Evolutionary conservation across 1,284 basidiomycete species (phyloP).

Genomic region (Ceratobasidium theobromae): DNA sequence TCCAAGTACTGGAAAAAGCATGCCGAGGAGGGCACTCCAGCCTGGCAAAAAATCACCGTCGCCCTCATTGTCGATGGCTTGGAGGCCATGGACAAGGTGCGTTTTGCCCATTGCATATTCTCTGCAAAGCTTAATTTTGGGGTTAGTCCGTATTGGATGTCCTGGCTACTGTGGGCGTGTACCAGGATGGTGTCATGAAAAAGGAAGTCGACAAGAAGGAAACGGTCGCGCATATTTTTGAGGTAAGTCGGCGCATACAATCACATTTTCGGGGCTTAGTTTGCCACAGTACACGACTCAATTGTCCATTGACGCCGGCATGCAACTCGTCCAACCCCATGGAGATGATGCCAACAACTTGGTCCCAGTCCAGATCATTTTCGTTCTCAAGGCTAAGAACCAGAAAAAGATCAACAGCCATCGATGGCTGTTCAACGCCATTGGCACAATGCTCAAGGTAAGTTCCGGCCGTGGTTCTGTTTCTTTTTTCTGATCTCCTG

Average conservation of each 20-base stretch:
- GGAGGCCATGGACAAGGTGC: slow-evolving; percentile 89
- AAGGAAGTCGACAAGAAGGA: slow-evolving; percentile 87
- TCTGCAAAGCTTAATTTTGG: not conserved
- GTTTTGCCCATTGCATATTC: not conserved
- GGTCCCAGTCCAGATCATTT: slow-evolving; percentile 93
- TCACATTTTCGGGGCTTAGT: slow-evolving; percentile 31
- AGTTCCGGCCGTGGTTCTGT: not conserved
- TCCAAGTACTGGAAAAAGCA: slow-evolving; percentile 89
- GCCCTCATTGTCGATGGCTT: slow-evolving; percentile 91
- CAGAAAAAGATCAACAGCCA: slow-evolving; percentile 98
- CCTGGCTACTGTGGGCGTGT: slow-evolving; percentile 84
- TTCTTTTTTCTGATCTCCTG: slow-evolving; percentile 7
- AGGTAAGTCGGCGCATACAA: slow-evolving; percentile 51
- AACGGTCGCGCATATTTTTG: slow-evolving; percentile 88
- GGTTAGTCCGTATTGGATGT: slow-evolving; percentile 69
- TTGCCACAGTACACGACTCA: slow-evolving; percentile 77
- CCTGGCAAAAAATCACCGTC: slow-evolving; percentile 92
- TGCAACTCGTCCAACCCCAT: slow-evolving; percentile 87
- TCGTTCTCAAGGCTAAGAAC: slow-evolving; percentile 95
- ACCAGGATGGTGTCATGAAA: slow-evolving; percentile 96
- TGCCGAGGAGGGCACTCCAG: slow-evolving; percentile 84
- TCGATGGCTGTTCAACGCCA: slow-evolving; percentile 97
- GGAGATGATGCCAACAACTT: slow-evolving; percentile 87
- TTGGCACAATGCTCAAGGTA: slow-evolving; percentile 77
- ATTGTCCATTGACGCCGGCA: slow-evolving; percentile 85